These are phyloP conservation scores for Xylariaceae sp. DNA, from an alignment of 2,329 filamentous ascomycete species.

Conservation along the genomic window DNA sequence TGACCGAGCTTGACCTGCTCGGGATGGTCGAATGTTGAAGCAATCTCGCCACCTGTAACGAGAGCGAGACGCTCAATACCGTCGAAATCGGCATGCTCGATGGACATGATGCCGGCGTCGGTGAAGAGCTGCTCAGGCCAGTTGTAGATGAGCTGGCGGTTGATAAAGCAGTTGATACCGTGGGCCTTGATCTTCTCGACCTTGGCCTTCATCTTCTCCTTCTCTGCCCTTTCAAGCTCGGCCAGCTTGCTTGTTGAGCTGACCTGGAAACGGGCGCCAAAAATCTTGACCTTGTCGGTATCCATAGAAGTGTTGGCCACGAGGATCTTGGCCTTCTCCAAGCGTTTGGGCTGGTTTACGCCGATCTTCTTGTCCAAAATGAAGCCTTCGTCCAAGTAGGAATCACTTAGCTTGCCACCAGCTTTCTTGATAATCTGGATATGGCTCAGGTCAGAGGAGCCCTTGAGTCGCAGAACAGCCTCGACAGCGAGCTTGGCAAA, in stretches of 20 bases:
- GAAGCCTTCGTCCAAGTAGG: constrained; percentile 96
- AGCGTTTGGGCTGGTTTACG: constrained; percentile 93
- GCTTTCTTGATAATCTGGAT: constrained; percentile 99
- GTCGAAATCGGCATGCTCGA: constrained; percentile 98
- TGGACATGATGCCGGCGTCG: constrained; percentile 95
- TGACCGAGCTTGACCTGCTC: constrained; percentile 94
- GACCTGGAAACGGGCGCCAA: constrained; percentile 94
- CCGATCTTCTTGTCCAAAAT: constrained; percentile 99
- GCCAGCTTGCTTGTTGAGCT: constrained; percentile 93
- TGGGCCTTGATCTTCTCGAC: constrained; percentile 98
- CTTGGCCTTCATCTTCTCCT: constrained; percentile 99
- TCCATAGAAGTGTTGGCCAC: constrained; percentile 99
- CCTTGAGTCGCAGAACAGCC: constrained; percentile 82
- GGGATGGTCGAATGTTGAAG: constrained; percentile 95
- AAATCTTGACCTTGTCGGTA: constrained; percentile 99
- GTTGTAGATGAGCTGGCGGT: constrained; percentile 99
- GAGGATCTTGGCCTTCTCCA: constrained; percentile 97
- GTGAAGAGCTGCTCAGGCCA: constrained; percentile 99
- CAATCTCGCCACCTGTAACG: constrained; percentile 94
- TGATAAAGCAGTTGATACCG: constrained; percentile 99
- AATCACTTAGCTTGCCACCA: constrained; percentile 94
- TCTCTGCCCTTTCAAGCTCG: constrained; percentile 96
- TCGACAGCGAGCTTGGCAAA: constrained; percentile 88
- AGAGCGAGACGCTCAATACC: constrained; percentile 92
- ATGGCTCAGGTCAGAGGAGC: constrained; percentile 88